Evolutionary conservation across 306 rosid genomes (phyloP).

Genomic region (Vigna unguiculata): DNA sequence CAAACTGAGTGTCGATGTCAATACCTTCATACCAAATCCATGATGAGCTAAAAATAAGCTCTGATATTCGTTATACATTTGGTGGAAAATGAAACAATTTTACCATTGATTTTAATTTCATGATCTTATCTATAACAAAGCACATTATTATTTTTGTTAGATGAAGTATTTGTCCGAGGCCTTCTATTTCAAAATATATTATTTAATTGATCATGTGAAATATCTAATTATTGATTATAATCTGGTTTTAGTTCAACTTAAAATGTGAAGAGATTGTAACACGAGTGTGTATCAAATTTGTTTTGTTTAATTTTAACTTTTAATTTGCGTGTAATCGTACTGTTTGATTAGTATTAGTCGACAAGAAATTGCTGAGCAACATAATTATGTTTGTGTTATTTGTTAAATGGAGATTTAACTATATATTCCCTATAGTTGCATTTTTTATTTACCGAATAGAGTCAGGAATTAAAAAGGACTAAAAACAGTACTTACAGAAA

Average conservation of each 20-base stretch:
- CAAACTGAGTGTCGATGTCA: conserved; percentile 30
- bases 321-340: background rate
- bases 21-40: conserved; percentile 26
- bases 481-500: no score
- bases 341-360: no score
- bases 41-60: conserved; percentile 37
- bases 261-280: background rate
- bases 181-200: background rate
- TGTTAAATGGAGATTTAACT: no score
- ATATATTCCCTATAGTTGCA: no score
- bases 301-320: background rate
- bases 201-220: background rate
- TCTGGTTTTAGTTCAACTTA: background rate
- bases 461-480: no score
- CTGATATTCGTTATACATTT: conserved; percentile 33
- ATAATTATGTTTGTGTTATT: no score
- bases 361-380: no score
- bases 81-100: conserved; percentile 4
- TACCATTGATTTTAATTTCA: conserved; percentile 26
- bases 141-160: background rate
- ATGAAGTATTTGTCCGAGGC: background rate
- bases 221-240: background rate
- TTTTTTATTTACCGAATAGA: no score
- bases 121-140: background rate
- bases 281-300: background rate